Evolutionary conservation across 805 yeast genomes (phyloP), one percentile per base, ranked within the genome.

Genomic region (Peterozyma xylosa): DNA sequence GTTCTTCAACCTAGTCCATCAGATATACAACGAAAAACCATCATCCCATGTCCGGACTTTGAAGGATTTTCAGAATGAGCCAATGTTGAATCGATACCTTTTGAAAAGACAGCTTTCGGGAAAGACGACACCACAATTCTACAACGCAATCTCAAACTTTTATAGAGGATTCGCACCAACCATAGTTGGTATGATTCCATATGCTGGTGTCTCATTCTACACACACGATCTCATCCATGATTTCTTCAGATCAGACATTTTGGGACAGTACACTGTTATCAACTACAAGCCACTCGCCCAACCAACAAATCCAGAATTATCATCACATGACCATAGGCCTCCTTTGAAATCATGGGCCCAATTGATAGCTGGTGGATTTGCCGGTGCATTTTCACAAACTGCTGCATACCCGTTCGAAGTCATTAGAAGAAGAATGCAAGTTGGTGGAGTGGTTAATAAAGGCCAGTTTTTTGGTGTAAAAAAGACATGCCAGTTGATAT

Each of bases 371-470:
- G 99, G 99, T 45, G 99, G 98, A 1, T 54, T 86, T n/a, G 95
- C 97, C 1, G 99, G 99, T 11, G 77, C 91, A 82, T 73, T 80
- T 33, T 87, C 98, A 2, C 99, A 93, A 62, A 88, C 97, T 1
- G 95, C 98, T 0, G 91, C 96, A 5, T 93, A 93, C 58, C 99
- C 99, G 2, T 84, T 93, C 53, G 99, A 93, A 64, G 96, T 93
- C 35, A 78, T 93, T 17, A 73, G 99, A 58, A 75, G 99, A 61
- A 73, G 98, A 54, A 81, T 93, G 86, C 99, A 93, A 66, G 99
- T 93, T 18, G 90, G 95, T 33, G 95, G 91, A 11, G 85, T 82
- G 3, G 68, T 72, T 6, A 74, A 79, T 49, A 57, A 61, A 46
- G 71, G 73, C 44, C 74, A 72, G 60, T 80, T 72, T 53, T 62